A percentile compares a stretch with the other conserved stretches of the same genome.
Conservation (phyloP, 805 yeast genomes). For the Groenewaldozyma tartarivorans region DNA sequence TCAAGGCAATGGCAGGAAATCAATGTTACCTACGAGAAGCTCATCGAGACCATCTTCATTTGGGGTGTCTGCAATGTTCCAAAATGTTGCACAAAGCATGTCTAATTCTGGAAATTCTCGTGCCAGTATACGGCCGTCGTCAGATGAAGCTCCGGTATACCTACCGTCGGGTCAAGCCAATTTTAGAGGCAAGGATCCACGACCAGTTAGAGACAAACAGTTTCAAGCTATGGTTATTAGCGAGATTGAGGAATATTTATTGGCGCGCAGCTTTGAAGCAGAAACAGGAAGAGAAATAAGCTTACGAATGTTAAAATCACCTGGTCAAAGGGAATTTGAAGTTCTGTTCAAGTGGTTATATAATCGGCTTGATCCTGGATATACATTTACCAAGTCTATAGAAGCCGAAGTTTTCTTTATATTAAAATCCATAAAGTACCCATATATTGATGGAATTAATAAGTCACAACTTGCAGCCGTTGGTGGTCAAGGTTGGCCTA, state of each 20-base stretch:
- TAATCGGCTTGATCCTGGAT: conserved; percentile 69
- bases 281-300: conserved; percentile 66
- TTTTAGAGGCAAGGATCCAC: conserved; percentile 40
- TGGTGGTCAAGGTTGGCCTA: conserved; percentile 79
- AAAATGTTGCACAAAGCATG: not conserved
- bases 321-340: conserved; percentile 82
- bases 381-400: conserved; percentile 53
- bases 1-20: conserved; percentile 3
- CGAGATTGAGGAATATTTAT: conserved; percentile 57
- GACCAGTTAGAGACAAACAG: conserved; percentile 68
- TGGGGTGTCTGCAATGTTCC: conserved; percentile 8
- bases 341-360: conserved; percentile 73
- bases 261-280: conserved; percentile 56
- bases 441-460: conserved; percentile 70
- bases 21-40: conserved; percentile 8
- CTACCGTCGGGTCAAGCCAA: conserved; percentile 5
- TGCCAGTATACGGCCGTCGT: not conserved
- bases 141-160: not conserved
- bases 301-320: conserved; percentile 53
- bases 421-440: conserved; percentile 60
- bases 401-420: conserved; percentile 69
- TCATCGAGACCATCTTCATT: conserved; percentile 13
- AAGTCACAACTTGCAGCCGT: conserved; percentile 84
- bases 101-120: not conserved
- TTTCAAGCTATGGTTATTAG: conserved; percentile 59